Conservation (phyloP, 352 stramenopile species). For the Pythium volutum region DNA sequence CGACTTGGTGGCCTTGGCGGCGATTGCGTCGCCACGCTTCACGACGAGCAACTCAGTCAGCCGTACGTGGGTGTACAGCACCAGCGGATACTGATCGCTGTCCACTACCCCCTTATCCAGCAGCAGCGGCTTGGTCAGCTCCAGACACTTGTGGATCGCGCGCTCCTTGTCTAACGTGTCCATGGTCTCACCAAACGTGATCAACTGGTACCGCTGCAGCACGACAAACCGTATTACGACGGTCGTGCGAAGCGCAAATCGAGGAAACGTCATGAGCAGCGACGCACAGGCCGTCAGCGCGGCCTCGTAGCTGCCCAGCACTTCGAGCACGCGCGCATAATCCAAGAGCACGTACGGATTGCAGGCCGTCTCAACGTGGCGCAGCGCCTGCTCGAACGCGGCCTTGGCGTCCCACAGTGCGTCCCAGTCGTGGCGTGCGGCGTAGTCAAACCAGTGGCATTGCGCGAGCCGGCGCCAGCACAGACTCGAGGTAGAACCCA, state of each 20-base stretch:
- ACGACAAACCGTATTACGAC: slow-evolving; percentile 51
- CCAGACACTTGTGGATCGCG: slow-evolving; percentile 45
- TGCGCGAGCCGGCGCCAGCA: slow-evolving; percentile 60
- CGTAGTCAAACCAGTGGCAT: slow-evolving; percentile 47
- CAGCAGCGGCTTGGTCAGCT: slow-evolving; percentile 46
- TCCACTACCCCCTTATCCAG: slow-evolving; percentile 37
- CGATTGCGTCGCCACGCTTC: slow-evolving; percentile 7
- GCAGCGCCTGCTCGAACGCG: slow-evolving; percentile 55
- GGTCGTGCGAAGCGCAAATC: slow-evolving; percentile 35
- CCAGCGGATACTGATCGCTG: slow-evolving; percentile 33
- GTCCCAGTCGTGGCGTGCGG: slow-evolving; percentile 50
- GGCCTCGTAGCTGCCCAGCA: slow-evolving; percentile 41
- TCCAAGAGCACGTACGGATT: slow-evolving; percentile 44
- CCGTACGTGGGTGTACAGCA: slow-evolving; percentile 63
- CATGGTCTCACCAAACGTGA: slow-evolving; percentile 19
- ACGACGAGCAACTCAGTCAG: slow-evolving; percentile 51
- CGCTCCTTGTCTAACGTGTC: slow-evolving; percentile 24
- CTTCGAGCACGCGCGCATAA: slow-evolving; percentile 56
- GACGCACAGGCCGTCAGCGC: slow-evolving; percentile 45
- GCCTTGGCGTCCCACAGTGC: slow-evolving; percentile 57
- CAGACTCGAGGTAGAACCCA: slow-evolving; percentile 37
- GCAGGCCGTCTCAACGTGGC: slow-evolving; percentile 43
- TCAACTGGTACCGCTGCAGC: slow-evolving; percentile 56
- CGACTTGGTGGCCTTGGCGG: slow-evolving; percentile 19
- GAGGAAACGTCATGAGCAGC: slow-evolving; percentile 53